Evolutionary conservation across 2,329 filamentous ascomycete species (phyloP).

Genomic region (Fusarium sp.): DNA sequence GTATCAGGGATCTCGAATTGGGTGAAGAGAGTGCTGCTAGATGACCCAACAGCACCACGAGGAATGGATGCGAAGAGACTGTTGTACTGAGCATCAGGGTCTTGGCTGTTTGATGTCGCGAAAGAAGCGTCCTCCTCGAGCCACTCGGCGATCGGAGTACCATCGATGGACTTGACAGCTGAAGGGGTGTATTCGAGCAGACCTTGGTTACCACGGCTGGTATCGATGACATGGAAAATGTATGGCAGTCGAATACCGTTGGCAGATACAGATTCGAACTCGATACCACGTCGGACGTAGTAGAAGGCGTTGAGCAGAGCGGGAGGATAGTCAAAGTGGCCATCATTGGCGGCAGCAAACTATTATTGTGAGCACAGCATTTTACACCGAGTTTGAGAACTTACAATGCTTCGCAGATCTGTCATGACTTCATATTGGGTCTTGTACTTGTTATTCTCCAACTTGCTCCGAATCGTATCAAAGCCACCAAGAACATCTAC

Average conservation of each 20-base stretch:
- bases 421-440: constrained; percentile 43
- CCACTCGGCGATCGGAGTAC: constrained; percentile 35
- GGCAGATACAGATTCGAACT: constrained; percentile 33
- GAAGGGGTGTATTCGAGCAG: constrained; percentile 38
- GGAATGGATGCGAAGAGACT: constrained; percentile 32
- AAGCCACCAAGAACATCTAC: constrained; percentile 40
- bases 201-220: constrained; percentile 24
- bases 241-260: constrained; percentile 32
- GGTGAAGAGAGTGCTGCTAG: constrained; percentile 13
- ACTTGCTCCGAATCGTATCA: constrained; percentile 27
- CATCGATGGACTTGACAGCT: constrained; percentile 40
- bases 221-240: constrained; percentile 36
- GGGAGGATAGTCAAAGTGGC: constrained; percentile 43
- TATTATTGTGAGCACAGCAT: constrained; percentile 10
- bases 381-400: background rate
- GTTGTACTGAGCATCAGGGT: constrained; percentile 45
- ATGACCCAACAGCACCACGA: constrained; percentile 13
- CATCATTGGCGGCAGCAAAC: constrained; percentile 40
- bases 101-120: constrained; percentile 28
- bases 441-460: constrained; percentile 33
- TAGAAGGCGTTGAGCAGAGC: constrained; percentile 38
- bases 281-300: constrained; percentile 28
- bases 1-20: constrained; percentile 42
- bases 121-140: constrained; percentile 40
- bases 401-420: constrained; percentile 42